Percentiles rank a stretch among this genome's conserved stretches.
Evolutionary conservation across 1,284 basidiomycete genomes (phyloP).

Genomic region (Phellinidium pouzarii): DNA sequence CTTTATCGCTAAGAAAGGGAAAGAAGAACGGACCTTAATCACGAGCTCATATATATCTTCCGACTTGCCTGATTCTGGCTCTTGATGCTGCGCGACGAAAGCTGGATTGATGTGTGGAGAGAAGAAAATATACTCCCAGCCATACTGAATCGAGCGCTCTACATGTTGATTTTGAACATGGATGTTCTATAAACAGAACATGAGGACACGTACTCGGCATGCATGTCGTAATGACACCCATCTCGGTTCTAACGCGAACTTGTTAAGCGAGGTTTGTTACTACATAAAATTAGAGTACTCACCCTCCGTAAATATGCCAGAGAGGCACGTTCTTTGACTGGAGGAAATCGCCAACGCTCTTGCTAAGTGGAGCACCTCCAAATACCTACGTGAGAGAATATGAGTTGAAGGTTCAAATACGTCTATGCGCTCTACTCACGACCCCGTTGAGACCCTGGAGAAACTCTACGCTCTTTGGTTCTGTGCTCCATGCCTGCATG

Average conservation of each 20-base stretch:
- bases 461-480: constrained; percentile 4
- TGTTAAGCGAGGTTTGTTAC: neutral
- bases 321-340: neutral
- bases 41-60: neutral
- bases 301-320: constrained; percentile 11
- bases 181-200: neutral
- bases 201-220: constrained; percentile 4
- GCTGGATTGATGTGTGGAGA: constrained; percentile 1
- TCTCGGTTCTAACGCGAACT: neutral
- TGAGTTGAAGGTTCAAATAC: neutral
- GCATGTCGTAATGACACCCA: constrained; percentile 4
- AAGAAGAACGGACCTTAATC: neutral
- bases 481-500: constrained; percentile 4
- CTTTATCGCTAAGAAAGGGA: neutral
- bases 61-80: neutral
- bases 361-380: constrained; percentile 7
- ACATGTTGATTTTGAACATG: neutral
- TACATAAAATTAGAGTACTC: neutral
- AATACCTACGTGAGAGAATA: neutral
- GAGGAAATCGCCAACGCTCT: constrained; percentile 5
- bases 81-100: neutral
- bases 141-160: neutral
- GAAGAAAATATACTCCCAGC: constrained; percentile 8
- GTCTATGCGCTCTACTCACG: constrained; percentile 1
- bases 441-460: constrained; percentile 1